Percentiles rank a stretch among this genome's conserved stretches.
Conservation (phyloP, 2,329 filamentous ascomycete genomes). For the Claviceps citrina region DNA sequence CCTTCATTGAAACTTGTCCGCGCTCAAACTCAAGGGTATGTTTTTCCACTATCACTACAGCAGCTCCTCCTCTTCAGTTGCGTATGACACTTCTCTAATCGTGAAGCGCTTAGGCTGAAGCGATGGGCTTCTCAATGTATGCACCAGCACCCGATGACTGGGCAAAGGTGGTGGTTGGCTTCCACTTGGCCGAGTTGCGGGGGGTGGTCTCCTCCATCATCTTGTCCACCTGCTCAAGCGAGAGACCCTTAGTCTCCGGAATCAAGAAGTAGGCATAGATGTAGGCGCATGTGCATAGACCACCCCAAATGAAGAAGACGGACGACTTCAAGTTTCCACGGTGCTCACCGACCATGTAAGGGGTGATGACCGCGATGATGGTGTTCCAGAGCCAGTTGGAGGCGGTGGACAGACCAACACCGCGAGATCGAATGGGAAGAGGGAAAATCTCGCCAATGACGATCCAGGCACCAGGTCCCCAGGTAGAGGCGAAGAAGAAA, state of each 20-base stretch:
- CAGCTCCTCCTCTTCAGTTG: background rate
- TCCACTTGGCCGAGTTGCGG: conserved; percentile 62
- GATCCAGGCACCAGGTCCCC: conserved; percentile 69
- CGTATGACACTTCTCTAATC: too few species aligned
- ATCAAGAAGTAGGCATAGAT: conserved; percentile 60
- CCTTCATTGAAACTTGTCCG: background rate
- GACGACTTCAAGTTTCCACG: conserved; percentile 51
- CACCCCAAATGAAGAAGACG: conserved; percentile 65
- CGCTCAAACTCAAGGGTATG: conserved; percentile 1
- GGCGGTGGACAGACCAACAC: conserved; percentile 73
- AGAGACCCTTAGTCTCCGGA: conserved; percentile 60
- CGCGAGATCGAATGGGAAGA: conserved; percentile 73
- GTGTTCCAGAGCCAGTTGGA: conserved; percentile 91
- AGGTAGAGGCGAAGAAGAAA: conserved; percentile 81
- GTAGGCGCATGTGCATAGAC: conserved; percentile 43
- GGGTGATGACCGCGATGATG: conserved; percentile 53
- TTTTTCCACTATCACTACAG: background rate
- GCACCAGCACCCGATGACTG: conserved; percentile 20
- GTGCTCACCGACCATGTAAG: conserved; percentile 50
- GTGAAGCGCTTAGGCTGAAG: background rate
- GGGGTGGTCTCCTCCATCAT: conserved; percentile 81
- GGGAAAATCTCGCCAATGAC: conserved; percentile 86
- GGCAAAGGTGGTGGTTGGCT: conserved; percentile 55
- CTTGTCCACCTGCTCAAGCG: conserved; percentile 66
- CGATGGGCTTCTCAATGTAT: conserved; percentile 17